Evolutionary conservation across 306 rosid genomes (phyloP).

Genomic region (Quercus variabilis): DNA sequence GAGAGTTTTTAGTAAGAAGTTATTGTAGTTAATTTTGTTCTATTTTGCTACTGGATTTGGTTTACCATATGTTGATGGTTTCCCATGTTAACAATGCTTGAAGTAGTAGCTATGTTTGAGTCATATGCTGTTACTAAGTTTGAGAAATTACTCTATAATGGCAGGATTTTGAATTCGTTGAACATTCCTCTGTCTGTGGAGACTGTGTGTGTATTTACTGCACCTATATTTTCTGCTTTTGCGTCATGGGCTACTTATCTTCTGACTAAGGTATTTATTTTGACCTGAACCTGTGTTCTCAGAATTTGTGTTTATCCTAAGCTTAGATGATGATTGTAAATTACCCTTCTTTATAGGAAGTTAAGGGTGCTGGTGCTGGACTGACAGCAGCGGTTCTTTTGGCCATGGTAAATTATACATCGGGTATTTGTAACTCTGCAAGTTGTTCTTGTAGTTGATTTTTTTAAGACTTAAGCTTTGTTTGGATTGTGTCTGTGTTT

Average conservation of each 20-base stretch:
- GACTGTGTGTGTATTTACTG: slow-evolving; percentile 97
- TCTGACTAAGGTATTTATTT: slow-evolving; percentile 69
- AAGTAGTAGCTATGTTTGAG: background rate
- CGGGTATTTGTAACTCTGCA: slow-evolving; percentile 22
- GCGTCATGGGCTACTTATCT: slow-evolving; percentile 96
- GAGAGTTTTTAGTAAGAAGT: slow-evolving; percentile 13
- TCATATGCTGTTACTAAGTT: slow-evolving; percentile 15
- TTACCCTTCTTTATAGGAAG: slow-evolving; percentile 59
- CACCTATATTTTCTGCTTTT: slow-evolving; percentile 95
- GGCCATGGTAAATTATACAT: slow-evolving; percentile 74
- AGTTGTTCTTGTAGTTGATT: background rate
- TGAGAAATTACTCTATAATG: slow-evolving; percentile 21
- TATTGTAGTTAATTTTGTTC: background rate
- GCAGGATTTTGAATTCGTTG: slow-evolving; percentile 76
- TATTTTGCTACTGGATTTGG: slow-evolving; percentile 5
- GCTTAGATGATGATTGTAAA: slow-evolving; percentile 20
- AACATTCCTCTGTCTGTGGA: slow-evolving; percentile 97
- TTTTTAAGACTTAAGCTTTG: background rate
- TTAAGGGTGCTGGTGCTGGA: slow-evolving; percentile 96
- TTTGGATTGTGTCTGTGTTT: too few species aligned
- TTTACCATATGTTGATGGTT: background rate
- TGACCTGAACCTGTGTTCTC: background rate
- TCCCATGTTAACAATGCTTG: slow-evolving; percentile 11
- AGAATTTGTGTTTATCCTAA: background rate
- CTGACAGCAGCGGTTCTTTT: slow-evolving; percentile 87